These are phyloP conservation scores for Didymella sp. DNA, from an alignment of 2,329 filamentous ascomycete genomes.

Conservation along the genomic window DNA sequence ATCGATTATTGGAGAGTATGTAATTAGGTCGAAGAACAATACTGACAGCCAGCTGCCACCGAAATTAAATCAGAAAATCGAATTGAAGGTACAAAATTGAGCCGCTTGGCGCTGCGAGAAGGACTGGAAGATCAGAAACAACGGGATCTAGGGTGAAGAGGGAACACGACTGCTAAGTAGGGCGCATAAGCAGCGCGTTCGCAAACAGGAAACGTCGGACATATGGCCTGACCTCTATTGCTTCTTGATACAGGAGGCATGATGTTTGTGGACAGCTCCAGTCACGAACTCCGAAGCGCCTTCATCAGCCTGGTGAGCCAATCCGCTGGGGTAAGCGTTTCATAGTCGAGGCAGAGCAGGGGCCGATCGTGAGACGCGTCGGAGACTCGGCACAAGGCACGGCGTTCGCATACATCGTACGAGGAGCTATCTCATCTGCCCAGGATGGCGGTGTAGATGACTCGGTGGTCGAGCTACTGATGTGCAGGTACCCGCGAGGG, in stretches of 20 bases:
- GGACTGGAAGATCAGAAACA: conserved; percentile 14
- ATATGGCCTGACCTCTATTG: conserved; percentile 31
- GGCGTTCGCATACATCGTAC: neutral
- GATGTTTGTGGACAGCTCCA: conserved; percentile 21
- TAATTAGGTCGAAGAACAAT: neutral
- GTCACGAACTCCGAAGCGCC: conserved; percentile 22
- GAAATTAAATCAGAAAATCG: conserved; percentile 12
- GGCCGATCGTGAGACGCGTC: conserved; percentile 33
- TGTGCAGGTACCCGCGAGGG: neutral
- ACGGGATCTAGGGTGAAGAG: conserved; percentile 17
- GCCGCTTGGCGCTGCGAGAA: conserved; percentile 16
- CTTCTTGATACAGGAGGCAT: conserved; percentile 24
- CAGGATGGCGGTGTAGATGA: conserved; percentile 1
- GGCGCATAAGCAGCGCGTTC: conserved; percentile 30
- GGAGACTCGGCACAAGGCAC: conserved; percentile 13
- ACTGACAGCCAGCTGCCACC: conserved; percentile 36
- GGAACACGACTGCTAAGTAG: conserved; percentile 23
- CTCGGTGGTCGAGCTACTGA: neutral
- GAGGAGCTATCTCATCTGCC: neutral
- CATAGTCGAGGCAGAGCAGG: conserved; percentile 33
- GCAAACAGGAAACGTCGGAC: conserved; percentile 35
- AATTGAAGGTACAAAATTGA: conserved; percentile 19
- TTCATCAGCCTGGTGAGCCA: conserved; percentile 20
- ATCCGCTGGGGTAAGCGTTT: conserved; percentile 30
- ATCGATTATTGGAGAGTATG: neutral